phyloP scores from a whole-genome alignment of 1,284 basidiomycete genomes.

The Ganoderma resinaceum region DNA sequence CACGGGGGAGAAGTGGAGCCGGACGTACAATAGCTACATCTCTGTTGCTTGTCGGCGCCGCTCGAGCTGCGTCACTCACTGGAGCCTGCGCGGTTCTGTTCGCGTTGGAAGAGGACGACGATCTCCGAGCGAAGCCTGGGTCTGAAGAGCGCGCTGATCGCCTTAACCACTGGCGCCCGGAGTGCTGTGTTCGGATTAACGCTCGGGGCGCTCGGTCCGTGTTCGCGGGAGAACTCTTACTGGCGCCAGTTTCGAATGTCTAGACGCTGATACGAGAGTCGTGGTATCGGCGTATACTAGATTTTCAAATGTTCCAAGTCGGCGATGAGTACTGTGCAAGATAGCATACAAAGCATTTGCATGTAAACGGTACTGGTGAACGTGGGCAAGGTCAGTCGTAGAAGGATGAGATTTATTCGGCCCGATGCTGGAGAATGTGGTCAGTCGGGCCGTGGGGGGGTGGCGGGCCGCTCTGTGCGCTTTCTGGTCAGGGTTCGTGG shows the following conservation, averaged over 20 bases:
- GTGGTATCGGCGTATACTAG: neutral
- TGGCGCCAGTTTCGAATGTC: neutral
- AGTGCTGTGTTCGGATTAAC: neutral
- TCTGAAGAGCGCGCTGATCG: neutral
- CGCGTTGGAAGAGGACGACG: too few relatives aligned
- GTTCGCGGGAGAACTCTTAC: neutral
- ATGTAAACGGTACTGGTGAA: neutral
- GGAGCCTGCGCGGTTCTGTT: too few relatives aligned
- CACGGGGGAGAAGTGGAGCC: neutral
- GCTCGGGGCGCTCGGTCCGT: neutral
- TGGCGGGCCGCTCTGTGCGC: too few relatives aligned
- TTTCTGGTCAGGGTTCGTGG: too few relatives aligned
- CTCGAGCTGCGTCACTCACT: neutral
- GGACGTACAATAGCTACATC: too few relatives aligned
- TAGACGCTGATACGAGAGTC: neutral
- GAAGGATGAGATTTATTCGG: too few relatives aligned
- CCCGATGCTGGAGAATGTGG: too few relatives aligned
- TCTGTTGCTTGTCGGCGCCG: neutral
- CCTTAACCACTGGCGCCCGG: neutral
- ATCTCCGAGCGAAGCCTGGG: neutral
- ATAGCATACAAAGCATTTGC: neutral
- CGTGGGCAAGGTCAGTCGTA: neutral
- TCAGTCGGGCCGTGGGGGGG: neutral
- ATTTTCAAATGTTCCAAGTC: neutral
- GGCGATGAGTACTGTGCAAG: neutral